These are phyloP conservation scores for Aspergillus oerlinghausenensis DNA, from an alignment of 2,329 filamentous ascomycete genomes.

Conservation along the genomic window DNA sequence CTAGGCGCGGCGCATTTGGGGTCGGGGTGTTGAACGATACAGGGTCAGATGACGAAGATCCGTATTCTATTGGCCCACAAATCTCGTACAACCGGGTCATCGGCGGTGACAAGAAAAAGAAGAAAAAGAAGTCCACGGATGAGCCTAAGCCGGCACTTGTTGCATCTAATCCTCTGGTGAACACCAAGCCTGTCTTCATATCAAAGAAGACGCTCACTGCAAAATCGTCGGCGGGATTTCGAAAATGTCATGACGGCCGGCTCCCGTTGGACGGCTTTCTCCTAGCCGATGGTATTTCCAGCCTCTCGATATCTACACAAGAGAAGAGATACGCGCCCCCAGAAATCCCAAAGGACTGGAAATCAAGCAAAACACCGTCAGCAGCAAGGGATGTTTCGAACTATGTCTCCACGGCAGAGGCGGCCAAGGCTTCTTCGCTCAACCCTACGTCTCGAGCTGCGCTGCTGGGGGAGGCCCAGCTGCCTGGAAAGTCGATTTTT, in stretches of 20 bases:
- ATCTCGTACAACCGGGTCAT: constrained; percentile 82
- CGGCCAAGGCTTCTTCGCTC: constrained; percentile 69
- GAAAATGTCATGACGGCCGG: constrained; percentile 78
- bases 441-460: constrained; percentile 73
- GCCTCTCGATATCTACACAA: constrained; percentile 43
- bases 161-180: constrained; percentile 59
- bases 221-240: constrained; percentile 46
- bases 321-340: constrained; percentile 44
- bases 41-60: constrained; percentile 91
- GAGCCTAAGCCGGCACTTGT: constrained; percentile 39
- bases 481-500: constrained; percentile 93
- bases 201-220: constrained; percentile 56
- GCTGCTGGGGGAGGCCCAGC: constrained; percentile 70
- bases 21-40: constrained; percentile 88
- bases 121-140: constrained; percentile 50
- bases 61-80: constrained; percentile 84
- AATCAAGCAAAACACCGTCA: constrained; percentile 52
- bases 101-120: constrained; percentile 77
- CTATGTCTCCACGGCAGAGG: constrained; percentile 68
- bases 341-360: constrained; percentile 59
- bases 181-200: constrained; percentile 68
- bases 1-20: constrained; percentile 66
- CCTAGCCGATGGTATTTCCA: constrained; percentile 54
- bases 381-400: constrained; percentile 27
- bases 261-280: constrained; percentile 76